Conservation (phyloP, 192 early-diverging fungal genomes). For the Diversispora epigaea region DNA sequence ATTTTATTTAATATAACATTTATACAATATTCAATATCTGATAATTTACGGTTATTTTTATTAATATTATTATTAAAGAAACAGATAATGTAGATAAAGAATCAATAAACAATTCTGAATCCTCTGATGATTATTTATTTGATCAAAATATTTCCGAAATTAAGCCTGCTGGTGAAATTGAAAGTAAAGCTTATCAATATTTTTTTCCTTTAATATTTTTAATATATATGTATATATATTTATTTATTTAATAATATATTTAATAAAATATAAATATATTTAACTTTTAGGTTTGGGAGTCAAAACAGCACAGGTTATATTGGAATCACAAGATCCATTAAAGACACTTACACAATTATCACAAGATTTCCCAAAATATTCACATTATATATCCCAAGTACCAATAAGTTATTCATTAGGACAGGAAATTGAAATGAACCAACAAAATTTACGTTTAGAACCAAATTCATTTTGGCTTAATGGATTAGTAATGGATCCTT, state of each 20-base stretch:
- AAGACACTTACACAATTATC: constrained; percentile 62
- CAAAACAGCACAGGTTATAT: constrained; percentile 72
- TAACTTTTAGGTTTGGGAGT: constrained; percentile 55
- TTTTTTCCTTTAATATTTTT: too few species aligned
- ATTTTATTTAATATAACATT: neutral
- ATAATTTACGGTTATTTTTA: neutral
- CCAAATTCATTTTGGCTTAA: constrained; percentile 62
- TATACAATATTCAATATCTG: neutral
- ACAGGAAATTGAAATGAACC: constrained; percentile 40
- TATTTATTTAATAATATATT: too few species aligned
- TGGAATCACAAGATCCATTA: constrained; percentile 62
- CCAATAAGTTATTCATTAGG: constrained; percentile 48
- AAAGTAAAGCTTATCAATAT: constrained; percentile 36
- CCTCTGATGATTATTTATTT: constrained; percentile 42
- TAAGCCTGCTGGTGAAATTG: constrained; percentile 56
- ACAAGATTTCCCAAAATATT: constrained; percentile 89
- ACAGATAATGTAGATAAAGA: constrained; percentile 13
- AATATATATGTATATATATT: too few species aligned
- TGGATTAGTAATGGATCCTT: constrained; percentile 53
- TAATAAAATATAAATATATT: neutral
- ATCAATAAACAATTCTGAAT: neutral
- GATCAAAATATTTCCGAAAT: constrained; percentile 44
- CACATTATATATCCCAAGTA: constrained; percentile 67
- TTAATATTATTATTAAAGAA: constrained; percentile 15
- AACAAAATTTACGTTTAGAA: constrained; percentile 27